Percentiles rank a stretch among this genome's conserved stretches.
Conservation (phyloP, 129 eudicot genomes). For the Calendula officinalis region DNA sequence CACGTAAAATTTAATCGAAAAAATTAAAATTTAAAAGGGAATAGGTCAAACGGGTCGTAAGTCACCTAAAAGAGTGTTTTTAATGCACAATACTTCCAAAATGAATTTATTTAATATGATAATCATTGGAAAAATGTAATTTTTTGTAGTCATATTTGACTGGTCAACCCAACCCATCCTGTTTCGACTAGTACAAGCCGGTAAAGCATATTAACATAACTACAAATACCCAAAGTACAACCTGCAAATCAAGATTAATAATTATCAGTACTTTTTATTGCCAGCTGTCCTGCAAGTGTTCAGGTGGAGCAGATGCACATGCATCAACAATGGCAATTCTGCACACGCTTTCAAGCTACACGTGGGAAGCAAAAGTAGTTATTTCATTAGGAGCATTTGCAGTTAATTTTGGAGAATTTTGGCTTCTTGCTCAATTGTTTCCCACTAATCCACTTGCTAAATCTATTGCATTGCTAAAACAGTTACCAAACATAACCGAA, state of each 20-base stretch:
- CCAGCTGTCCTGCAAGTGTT: constrained; percentile 85
- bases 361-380: constrained; percentile 90
- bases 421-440: constrained; percentile 70
- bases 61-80: no score
- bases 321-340: constrained; percentile 66
- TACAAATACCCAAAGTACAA: constrained; percentile 5
- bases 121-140: no score
- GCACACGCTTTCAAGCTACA: constrained; percentile 57
- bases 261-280: constrained; percentile 13
- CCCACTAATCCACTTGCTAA: constrained; percentile 70
- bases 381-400: constrained; percentile 71
- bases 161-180: background rate
- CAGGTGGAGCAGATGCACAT: constrained; percentile 74
- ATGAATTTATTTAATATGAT: no score
- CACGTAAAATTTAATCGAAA: no score
- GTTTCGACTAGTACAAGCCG: constrained; percentile 3
- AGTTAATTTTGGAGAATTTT: constrained; percentile 76
- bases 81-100: no score
- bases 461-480: constrained; percentile 73
- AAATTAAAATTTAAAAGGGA: no score
- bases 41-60: no score
- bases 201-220: constrained; percentile 9
- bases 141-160: background rate
- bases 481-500: constrained; percentile 61
- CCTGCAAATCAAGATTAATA: background rate